phyloP scores from a whole-genome alignment of 2,329 filamentous ascomycete species.

The Rasamsonia emersonii region DNA sequence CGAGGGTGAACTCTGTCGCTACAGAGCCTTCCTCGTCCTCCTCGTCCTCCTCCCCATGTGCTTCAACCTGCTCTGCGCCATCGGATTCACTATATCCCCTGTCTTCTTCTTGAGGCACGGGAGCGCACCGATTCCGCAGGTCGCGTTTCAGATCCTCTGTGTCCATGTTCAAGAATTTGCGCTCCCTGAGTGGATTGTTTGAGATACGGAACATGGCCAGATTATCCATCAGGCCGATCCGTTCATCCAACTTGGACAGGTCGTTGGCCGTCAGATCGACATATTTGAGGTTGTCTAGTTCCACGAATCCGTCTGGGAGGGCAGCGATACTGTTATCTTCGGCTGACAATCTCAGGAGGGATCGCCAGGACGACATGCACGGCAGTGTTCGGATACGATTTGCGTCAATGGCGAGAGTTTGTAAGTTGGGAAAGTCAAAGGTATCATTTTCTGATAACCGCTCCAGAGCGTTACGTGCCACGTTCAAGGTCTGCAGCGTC shows the following conservation, averaged over 20 bases:
- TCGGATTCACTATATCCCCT: slow-evolving; percentile 7
- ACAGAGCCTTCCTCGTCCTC: slow-evolving; percentile 30
- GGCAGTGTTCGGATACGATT: slow-evolving; percentile 71
- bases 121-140: slow-evolving; percentile 57
- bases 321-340: slow-evolving; percentile 72
- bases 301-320: slow-evolving; percentile 68
- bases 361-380: slow-evolving; percentile 63
- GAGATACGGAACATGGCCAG: slow-evolving; percentile 67
- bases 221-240: slow-evolving; percentile 69
- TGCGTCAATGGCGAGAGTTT: slow-evolving; percentile 66
- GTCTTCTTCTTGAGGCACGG: slow-evolving; percentile 27
- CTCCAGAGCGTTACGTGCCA: slow-evolving; percentile 66
- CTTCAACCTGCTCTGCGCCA: not conserved
- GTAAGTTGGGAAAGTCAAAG: slow-evolving; percentile 61
- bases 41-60: slow-evolving; percentile 5
- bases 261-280: slow-evolving; percentile 83
- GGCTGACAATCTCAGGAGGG: slow-evolving; percentile 62
- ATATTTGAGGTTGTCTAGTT: slow-evolving; percentile 59
- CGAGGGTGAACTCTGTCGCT: slow-evolving; percentile 32
- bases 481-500: slow-evolving; percentile 65
- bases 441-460: slow-evolving; percentile 39
- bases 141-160: slow-evolving; percentile 74
- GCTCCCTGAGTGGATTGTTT: slow-evolving; percentile 85
- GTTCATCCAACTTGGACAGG: slow-evolving; percentile 64
- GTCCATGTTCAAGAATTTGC: slow-evolving; percentile 71